Conservation (phyloP, 805 yeast species). For the Candida nitratophila region DNA sequence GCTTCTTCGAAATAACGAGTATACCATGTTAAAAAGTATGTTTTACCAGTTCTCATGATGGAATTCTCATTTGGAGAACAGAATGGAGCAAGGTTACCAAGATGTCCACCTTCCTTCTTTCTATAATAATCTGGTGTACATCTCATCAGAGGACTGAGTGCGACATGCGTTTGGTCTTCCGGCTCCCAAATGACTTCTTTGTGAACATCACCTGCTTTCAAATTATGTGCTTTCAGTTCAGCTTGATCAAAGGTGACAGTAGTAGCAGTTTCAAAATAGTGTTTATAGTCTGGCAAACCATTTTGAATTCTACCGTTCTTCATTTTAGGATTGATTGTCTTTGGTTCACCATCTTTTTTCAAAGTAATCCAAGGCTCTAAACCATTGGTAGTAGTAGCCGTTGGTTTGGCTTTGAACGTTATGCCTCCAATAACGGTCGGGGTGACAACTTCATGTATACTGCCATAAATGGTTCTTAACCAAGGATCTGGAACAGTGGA, state of each 20-base stretch:
- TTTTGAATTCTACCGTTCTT: conserved; percentile 67
- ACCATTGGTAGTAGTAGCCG: conserved; percentile 48
- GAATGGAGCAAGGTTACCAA: conserved; percentile 63
- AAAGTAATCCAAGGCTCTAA: conserved; percentile 78
- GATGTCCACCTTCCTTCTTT: conserved; percentile 55
- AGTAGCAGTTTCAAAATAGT: conserved; percentile 68
- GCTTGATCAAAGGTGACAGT: conserved; percentile 51
- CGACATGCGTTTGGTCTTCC: conserved; percentile 69
- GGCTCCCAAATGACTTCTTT: conserved; percentile 48
- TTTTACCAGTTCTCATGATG: conserved; percentile 48
- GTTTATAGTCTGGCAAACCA: conserved; percentile 63
- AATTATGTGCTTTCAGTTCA: conserved; percentile 64
- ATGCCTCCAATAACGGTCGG: conserved; percentile 62
- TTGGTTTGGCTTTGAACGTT: conserved; percentile 62
- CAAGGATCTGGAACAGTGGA: conserved; percentile 45
- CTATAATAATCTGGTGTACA: conserved; percentile 77
- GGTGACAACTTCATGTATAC: conserved; percentile 48
- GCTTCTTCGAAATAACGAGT: conserved; percentile 57
- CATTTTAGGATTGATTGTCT: conserved; percentile 68
- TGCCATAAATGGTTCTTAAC: conserved; percentile 61
- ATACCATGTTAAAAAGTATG: conserved; percentile 80
- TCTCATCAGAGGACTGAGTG: conserved; percentile 71
- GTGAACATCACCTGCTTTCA: conserved; percentile 52
- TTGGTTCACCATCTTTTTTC: conserved; percentile 71
- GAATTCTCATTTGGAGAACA: conserved; percentile 70